Base-by-base conservation (phyloP, 345 rosid genomes). In the Salix viminalis region DNA sequence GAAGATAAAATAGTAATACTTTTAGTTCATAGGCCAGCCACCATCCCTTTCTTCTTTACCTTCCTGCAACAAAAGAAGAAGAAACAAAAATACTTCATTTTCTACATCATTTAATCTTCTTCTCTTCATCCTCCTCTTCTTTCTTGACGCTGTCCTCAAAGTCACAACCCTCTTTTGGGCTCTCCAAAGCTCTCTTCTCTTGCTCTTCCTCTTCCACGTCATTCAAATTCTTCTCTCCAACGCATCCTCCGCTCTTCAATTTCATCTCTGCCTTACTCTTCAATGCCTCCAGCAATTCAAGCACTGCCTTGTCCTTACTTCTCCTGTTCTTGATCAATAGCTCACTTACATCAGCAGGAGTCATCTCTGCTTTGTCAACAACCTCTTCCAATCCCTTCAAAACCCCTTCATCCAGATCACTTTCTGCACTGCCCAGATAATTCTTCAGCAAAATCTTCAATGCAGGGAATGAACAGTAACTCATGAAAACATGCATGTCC, bases 401-500 rank as follows among this genome's bases (percentile, higher is more conserved):
- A 28, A 84, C 77, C 61, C 7, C 83, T 0, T 11, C 83, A 13
- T 77, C 80, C 58, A 84, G 21, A 28, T 84, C 89, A 1, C 72
- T 77, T 37, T 79, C 92, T 34, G 79, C 88, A 19, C 65, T 79
- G 10, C 86, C 91, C 80, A 92, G 65, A 77, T 94, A 92, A 39
- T 95, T 94, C 79, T 77, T 87, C 74, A 95, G 23, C 79, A 95
- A 64, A 66, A 93, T 91, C 89, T 86, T 86, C 87, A 93, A 75
- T 16, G 97, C 87, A 1, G 92, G 84, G 69, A 83, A 91, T 1
- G 93, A 83, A 76, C 99, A 93, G 69, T 86, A 86, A 75, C 85
- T 93, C 99, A 95, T 95, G 87, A 66, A 86, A 41, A 95, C 84
- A 82, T 90, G 99, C 99, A 95, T 93, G 82, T 95, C 99, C 99